Percentiles rank a stretch among this genome's conserved stretches.
phyloP scores from a whole-genome alignment of 2,329 filamentous ascomycete species.

The Sporothrix curviconia region DNA sequence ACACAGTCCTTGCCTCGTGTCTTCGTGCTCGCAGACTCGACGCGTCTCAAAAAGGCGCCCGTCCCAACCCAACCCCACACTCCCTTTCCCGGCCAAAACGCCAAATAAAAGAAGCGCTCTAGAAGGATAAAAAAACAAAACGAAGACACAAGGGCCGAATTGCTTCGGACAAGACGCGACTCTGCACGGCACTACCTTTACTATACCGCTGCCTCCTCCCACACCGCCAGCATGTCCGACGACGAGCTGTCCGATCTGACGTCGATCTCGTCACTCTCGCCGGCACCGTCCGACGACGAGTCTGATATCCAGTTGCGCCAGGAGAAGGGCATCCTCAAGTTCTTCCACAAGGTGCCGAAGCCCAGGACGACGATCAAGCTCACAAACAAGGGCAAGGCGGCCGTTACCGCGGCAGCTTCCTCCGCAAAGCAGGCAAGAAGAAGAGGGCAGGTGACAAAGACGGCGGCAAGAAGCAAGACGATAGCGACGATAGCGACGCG shows the following conservation, averaged over 20 bases:
- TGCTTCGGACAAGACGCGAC: neutral
- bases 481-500: conserved; percentile 51
- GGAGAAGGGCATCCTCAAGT: conserved; percentile 58
- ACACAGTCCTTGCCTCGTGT: neutral
- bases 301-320: conserved; percentile 43
- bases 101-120: neutral
- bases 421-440: neutral
- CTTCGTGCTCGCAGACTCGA: conserved; percentile 1
- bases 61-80: no score
- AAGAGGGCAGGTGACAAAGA: neutral
- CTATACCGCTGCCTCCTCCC: neutral
- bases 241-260: conserved; percentile 52
- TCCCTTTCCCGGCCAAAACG: neutral
- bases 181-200: neutral
- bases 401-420: conserved; percentile 31
- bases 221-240: conserved; percentile 44
- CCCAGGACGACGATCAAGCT: conserved; percentile 23
- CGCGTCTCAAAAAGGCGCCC: neutral
- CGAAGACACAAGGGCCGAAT: neutral
- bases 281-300: conserved; percentile 46
- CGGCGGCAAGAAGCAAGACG: conserved; percentile 1
- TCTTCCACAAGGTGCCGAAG: conserved; percentile 55
- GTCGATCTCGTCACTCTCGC: conserved; percentile 45
- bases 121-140: no score
- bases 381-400: conserved; percentile 13